Base-by-base conservation (phyloP, 2,329 filamentous ascomycete species). In the Aspergillus pseudonomiae region DNA sequence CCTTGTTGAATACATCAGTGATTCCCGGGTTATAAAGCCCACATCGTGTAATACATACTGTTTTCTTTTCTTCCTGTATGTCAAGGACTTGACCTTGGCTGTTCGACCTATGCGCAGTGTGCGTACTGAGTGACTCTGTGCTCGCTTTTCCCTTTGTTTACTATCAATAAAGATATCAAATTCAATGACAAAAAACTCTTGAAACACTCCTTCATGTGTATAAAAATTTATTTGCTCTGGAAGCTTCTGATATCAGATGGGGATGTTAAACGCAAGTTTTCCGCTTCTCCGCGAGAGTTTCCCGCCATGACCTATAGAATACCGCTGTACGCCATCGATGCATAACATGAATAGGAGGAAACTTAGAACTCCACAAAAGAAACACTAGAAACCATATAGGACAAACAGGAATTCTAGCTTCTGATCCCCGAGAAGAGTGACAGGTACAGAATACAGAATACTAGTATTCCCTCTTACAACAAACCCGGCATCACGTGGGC, bases 1-100 rank as follows among this genome's bases (percentile, higher is more conserved):
- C 45, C 36, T 59, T 68, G 45, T 54, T 58, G 45, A 57, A 54
- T 59, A 65, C 57, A 59, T 54, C 43, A 59, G 62, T 67, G 68
- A 70, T 71, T 69, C 65, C 69, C 65, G 62, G 67, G 63, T 50
- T 19, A 63, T 53, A 19, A 28, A 41, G 60, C 57, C 57, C 61
- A 56, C 30, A n/a, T 61, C 26, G n/a, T 67, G 57, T 65, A 56
- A 61, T 60, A 46, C 52, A 56, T 62, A 50, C 54, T 58, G 43
- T 58, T 24, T 41, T 48, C 34, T 61, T 68, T 65, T 34, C 21
- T 30, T 28, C 48, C 26, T 62, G 45, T 61, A 61, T 43, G 55
- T 28, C 39, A 41, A 60, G 61, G 11, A 4, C 24, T 52, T 19
- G 14, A n/a, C 34, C 19, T 39, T 52, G 24, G 9, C 60, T 14